Evolutionary conservation across 2,329 filamentous ascomycete genomes (phyloP).

Genomic region (Rhinocladiella mackenziei): DNA sequence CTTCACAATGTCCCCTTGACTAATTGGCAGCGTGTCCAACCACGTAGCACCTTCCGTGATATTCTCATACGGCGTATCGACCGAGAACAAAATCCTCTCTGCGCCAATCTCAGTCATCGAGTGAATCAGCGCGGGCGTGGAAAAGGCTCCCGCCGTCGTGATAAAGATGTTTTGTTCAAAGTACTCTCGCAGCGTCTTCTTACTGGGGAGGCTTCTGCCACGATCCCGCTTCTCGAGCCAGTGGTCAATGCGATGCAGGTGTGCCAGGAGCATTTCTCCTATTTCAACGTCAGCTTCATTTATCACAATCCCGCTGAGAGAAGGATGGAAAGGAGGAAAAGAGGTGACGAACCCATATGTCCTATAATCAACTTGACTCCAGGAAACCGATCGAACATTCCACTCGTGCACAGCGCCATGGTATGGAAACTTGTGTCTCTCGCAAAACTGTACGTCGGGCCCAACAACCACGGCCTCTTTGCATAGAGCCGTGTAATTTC

Average conservation of each 20-base stretch:
- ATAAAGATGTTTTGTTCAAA: constrained; percentile 41
- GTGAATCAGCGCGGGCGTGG: constrained; percentile 37
- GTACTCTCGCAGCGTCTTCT: constrained; percentile 36
- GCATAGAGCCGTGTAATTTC: constrained; percentile 14
- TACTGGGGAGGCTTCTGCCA: constrained; percentile 28
- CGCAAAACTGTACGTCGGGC: constrained; percentile 25
- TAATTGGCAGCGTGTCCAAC: constrained; percentile 21
- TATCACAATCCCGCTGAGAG: too few species aligned
- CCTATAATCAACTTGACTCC: constrained; percentile 7
- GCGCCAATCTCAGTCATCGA: constrained; percentile 39
- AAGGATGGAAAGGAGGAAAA: too few species aligned
- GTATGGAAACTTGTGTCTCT: constrained; percentile 19
- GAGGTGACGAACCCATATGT: constrained; percentile 17
- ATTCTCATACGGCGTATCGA: constrained; percentile 33
- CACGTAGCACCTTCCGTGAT: constrained; percentile 26
- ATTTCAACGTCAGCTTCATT: not conserved
- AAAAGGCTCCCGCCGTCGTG: constrained; percentile 40
- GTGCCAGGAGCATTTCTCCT: constrained; percentile 12
- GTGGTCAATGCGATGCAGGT: constrained; percentile 14
- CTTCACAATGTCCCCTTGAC: constrained; percentile 6
- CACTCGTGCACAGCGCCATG: constrained; percentile 10
- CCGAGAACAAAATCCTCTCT: constrained; percentile 39
- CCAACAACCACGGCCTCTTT: constrained; percentile 24
- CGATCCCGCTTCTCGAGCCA: constrained; percentile 27
- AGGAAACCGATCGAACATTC: constrained; percentile 12